Evolutionary conservation across 805 yeast genomes (phyloP).

Genomic region (Spathaspora sp.): DNA sequence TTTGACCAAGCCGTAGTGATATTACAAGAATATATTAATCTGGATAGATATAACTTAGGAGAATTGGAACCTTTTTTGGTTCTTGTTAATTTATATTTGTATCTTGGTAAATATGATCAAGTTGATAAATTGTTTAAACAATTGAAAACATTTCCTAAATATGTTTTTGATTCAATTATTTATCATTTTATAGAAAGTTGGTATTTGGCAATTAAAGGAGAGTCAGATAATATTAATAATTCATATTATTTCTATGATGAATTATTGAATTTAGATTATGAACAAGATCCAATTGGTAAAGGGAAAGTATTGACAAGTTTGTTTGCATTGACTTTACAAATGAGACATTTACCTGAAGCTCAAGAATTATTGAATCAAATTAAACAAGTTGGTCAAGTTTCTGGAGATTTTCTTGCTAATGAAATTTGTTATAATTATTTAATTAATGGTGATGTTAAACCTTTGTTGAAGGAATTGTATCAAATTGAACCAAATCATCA

Average conservation of each 20-base stretch:
- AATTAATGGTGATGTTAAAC: conserved; percentile 40
- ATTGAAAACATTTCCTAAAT: conserved; percentile 29
- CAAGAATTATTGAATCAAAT: conserved; percentile 50
- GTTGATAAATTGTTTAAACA: conserved; percentile 30
- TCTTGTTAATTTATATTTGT: conserved; percentile 37
- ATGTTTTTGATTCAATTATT: conserved; percentile 60
- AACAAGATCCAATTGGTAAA: conserved; percentile 29
- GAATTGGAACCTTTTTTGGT: conserved; percentile 41
- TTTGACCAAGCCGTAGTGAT: conserved; percentile 33
- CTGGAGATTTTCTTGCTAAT: conserved; percentile 56
- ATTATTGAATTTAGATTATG: conserved; percentile 50
- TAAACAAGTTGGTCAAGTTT: conserved; percentile 32
- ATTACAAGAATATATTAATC: conserved; percentile 23
- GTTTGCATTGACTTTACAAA: conserved; percentile 72
- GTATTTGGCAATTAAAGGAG: conserved; percentile 38
- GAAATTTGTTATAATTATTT: conserved; percentile 61
- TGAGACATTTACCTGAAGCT: conserved; percentile 81
- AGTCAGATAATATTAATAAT: conserved; percentile 37
- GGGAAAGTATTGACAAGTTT: conserved; percentile 49
- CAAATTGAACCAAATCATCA: conserved; percentile 53
- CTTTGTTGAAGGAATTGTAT: conserved; percentile 45
- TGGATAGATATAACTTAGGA: conserved; percentile 10
- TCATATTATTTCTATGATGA: conserved; percentile 74
- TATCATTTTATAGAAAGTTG: conserved; percentile 80
- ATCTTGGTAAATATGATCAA: conserved; percentile 30